Conservation (phyloP, 2,329 filamentous ascomycete species). For the Seiridium cupressi region DNA sequence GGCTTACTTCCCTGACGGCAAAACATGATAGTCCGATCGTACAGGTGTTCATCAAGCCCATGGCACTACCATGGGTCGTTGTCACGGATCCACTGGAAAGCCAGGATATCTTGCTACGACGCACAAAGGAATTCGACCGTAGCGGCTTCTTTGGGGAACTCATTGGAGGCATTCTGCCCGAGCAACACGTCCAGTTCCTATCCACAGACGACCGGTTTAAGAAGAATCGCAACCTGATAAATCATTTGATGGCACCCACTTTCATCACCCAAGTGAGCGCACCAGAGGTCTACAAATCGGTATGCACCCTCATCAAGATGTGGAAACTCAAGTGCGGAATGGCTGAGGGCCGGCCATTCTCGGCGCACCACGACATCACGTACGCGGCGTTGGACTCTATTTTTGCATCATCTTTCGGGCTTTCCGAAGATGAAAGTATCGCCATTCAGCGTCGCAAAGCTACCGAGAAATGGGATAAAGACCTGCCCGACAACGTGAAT, state of each 20-base stretch:
- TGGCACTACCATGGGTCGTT: slow-evolving; percentile 40
- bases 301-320: slow-evolving; percentile 28
- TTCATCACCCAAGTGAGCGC: slow-evolving; percentile 32
- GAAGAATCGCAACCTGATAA: slow-evolving; percentile 29
- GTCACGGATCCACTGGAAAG: slow-evolving; percentile 39
- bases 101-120: slow-evolving; percentile 42
- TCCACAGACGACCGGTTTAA: slow-evolving; percentile 23
- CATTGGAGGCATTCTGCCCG: slow-evolving; percentile 28
- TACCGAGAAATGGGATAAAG: slow-evolving; percentile 16
- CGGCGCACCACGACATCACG: slow-evolving; percentile 27
- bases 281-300: slow-evolving; percentile 29
- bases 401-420: slow-evolving; percentile 22
- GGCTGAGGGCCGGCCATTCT: slow-evolving; percentile 29
- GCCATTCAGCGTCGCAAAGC: neutral
- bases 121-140: slow-evolving; percentile 43
- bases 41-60: slow-evolving; percentile 45
- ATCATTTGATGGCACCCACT: slow-evolving; percentile 33
- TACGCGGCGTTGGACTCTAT: slow-evolving; percentile 30
- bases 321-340: slow-evolving; percentile 30
- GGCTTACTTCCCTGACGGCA: slow-evolving; percentile 26
- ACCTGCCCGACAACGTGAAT: slow-evolving; percentile 8
- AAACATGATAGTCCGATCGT: slow-evolving; percentile 38
- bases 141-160: slow-evolving; percentile 29
- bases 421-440: slow-evolving; percentile 1
- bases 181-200: slow-evolving; percentile 30